Evolutionary conservation across 1,284 basidiomycete genomes (phyloP).

Genomic region (Coniferiporia weirii): DNA sequence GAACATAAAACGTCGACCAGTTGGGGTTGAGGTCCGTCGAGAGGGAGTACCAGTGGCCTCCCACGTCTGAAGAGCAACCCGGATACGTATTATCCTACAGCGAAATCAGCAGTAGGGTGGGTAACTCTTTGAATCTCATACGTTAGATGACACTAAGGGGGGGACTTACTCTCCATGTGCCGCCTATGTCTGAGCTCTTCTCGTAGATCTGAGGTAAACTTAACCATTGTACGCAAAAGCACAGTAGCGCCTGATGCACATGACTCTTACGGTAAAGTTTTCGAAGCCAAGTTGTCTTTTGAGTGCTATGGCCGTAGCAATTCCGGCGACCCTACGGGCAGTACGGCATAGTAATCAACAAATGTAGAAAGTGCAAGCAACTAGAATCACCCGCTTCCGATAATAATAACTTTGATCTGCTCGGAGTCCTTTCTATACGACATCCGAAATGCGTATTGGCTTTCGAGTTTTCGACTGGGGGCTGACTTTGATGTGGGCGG

Average conservation of each 20-base stretch:
- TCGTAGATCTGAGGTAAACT: constrained; percentile 41
- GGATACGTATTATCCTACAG: constrained; percentile 32
- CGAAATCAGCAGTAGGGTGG: constrained; percentile 15
- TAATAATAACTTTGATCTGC: constrained; percentile 37
- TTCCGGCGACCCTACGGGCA: constrained; percentile 33
- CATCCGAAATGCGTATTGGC: not conserved
- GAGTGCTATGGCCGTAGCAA: constrained; percentile 43
- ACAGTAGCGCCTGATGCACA: not conserved
- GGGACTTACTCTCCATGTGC: constrained; percentile 46
- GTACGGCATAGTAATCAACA: not conserved
- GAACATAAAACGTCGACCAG: constrained; percentile 41
- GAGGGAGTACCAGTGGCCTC: constrained; percentile 51
- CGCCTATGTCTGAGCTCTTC: constrained; percentile 39
- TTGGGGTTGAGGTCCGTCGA: constrained; percentile 50
- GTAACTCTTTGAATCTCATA: no score
- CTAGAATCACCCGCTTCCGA: constrained; percentile 44
- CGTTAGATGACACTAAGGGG: not conserved
- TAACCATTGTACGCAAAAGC: not conserved
- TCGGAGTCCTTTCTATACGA: constrained; percentile 17
- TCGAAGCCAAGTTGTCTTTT: constrained; percentile 38
- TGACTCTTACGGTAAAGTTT: constrained; percentile 39
- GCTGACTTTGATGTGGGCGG: no score
- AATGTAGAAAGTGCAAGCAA: not conserved
- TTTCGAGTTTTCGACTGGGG: no score
- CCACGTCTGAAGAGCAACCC: constrained; percentile 52